Evolutionary conservation across 129 eudicot genomes (phyloP).

Genomic region (Artemisia argyi): DNA sequence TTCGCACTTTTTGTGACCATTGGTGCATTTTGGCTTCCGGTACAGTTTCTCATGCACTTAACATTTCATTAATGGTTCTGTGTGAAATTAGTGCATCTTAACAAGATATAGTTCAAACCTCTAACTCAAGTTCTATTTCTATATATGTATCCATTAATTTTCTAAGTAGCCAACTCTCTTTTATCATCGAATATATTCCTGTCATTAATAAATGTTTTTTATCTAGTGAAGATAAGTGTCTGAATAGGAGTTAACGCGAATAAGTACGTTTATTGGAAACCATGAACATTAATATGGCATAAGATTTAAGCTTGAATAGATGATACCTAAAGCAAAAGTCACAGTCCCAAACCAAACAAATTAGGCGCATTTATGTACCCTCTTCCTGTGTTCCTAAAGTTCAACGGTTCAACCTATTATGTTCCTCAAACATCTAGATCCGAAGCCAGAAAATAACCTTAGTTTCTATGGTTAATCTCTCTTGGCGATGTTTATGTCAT

Average conservation of each 20-base stretch:
- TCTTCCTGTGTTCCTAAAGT: too few species aligned
- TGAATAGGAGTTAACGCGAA: background rate
- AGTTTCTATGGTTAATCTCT: background rate
- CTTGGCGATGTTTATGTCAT: too few species aligned
- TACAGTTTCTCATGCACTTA: slow-evolving; percentile 28
- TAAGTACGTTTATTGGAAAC: background rate
- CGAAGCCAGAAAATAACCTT: background rate
- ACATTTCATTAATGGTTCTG: background rate
- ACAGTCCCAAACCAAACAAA: too few species aligned
- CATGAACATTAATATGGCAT: background rate
- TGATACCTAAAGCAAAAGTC: background rate
- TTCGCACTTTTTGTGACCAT: slow-evolving; percentile 57
- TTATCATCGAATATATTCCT: background rate
- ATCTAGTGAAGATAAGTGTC: background rate
- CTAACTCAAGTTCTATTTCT: background rate
- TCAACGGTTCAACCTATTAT: too few species aligned
- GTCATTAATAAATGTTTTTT: background rate
- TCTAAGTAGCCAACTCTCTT: too few species aligned
- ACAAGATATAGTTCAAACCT: slow-evolving; percentile 10
- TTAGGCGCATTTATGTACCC: too few species aligned
- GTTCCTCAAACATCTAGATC: too few species aligned
- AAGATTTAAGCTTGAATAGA: background rate
- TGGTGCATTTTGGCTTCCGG: slow-evolving; percentile 77
- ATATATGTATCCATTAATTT: background rate
- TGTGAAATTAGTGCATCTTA: slow-evolving; percentile 2